A percentile compares a stretch with the other conserved stretches of the same genome.
Evolutionary conservation across 2,329 filamentous ascomycete genomes (phyloP).

Genomic region (Clonostachys sp.): DNA sequence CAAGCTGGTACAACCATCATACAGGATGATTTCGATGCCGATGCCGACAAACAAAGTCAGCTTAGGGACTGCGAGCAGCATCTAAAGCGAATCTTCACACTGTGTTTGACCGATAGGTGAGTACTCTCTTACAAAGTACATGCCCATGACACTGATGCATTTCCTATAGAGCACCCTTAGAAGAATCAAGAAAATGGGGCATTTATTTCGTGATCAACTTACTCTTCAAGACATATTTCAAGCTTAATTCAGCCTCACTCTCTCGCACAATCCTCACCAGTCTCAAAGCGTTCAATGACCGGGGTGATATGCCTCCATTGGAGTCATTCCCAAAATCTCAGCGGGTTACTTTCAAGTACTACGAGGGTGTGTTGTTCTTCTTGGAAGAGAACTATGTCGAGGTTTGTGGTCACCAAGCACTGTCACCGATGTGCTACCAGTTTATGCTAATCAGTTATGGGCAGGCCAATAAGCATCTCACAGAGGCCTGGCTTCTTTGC

Average conservation of each 20-base stretch:
- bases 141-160: not conserved
- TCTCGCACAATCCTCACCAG: constrained; percentile 87
- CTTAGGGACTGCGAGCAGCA: constrained; percentile 87
- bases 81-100: constrained; percentile 85
- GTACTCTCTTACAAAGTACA: constrained; percentile 13
- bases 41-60: constrained; percentile 74
- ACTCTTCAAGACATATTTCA: constrained; percentile 98
- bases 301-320: constrained; percentile 75
- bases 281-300: constrained; percentile 65
- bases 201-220: constrained; percentile 94
- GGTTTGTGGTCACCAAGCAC: constrained; percentile 33
- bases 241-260: constrained; percentile 82
- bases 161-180: constrained; percentile 62
- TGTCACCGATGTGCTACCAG: too few relatives aligned
- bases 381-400: constrained; percentile 88
- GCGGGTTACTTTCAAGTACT: constrained; percentile 94
- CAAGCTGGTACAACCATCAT: constrained; percentile 42
- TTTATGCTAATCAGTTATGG: not conserved
- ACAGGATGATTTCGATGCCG: constrained; percentile 78
- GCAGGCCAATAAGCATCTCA: constrained; percentile 75
- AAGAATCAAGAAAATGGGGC: constrained; percentile 95
- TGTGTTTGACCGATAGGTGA: constrained; percentile 87
- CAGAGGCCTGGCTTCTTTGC: constrained; percentile 78
- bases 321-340: constrained; percentile 83
- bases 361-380: constrained; percentile 89